Evolutionary conservation across 768 basidiomycete genomes (phyloP).

Genomic region (Leccinellum albellum): DNA sequence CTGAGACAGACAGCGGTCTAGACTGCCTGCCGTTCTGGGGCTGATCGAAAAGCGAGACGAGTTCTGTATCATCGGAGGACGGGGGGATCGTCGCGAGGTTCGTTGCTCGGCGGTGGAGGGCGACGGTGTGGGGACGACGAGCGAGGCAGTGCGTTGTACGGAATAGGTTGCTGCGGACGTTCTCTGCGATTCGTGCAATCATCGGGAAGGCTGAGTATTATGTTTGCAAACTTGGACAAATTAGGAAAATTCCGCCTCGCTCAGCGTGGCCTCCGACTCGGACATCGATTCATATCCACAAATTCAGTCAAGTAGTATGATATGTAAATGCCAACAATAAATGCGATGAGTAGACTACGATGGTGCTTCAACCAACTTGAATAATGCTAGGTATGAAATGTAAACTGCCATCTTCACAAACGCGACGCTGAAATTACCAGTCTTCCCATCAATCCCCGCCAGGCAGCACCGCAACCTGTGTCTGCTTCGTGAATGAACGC

Average conservation of each 20-base stretch:
- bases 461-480: conserved; percentile 10
- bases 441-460: conserved; percentile 7
- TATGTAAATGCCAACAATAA: conserved; percentile 21
- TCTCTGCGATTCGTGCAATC: conserved; percentile 37
- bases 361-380: conserved; percentile 16
- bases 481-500: conserved; percentile 15
- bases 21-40: conserved; percentile 39
- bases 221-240: conserved; percentile 1
- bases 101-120: conserved; percentile 30
- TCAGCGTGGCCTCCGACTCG: neutral
- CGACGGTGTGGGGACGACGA: conserved; percentile 27
- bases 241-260: conserved; percentile 12
- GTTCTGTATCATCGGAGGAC: conserved; percentile 59
- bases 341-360: conserved; percentile 30
- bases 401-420: conserved; percentile 12
- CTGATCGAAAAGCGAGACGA: conserved; percentile 70
- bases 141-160: conserved; percentile 38
- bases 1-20: conserved; percentile 54
- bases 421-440: conserved; percentile 7
- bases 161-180: conserved; percentile 38
- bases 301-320: conserved; percentile 14
- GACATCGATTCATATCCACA: neutral
- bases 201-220: conserved; percentile 6
- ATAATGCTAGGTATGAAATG: conserved; percentile 31
- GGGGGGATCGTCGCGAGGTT: conserved; percentile 51